These are phyloP conservation scores for Fusarium redolens DNA, from an alignment of 2,329 filamentous ascomycete species.

Conservation along the genomic window DNA sequence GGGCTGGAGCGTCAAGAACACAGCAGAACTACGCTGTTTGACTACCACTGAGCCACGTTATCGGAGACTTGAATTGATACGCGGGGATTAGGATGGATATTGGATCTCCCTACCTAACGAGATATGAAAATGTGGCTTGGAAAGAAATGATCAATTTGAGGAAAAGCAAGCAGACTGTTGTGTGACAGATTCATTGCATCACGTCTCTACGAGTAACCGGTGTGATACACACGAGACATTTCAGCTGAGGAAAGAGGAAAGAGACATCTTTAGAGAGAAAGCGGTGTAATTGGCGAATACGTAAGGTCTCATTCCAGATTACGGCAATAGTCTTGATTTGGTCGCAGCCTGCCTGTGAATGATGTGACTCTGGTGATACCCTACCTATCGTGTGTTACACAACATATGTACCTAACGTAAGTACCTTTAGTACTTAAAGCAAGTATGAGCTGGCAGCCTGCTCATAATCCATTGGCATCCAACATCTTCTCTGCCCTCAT, in stretches of 20 bases:
- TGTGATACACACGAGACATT: background rate
- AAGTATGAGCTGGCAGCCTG: background rate
- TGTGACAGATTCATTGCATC: background rate
- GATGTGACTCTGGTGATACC: background rate
- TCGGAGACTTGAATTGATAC: background rate
- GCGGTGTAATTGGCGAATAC: background rate
- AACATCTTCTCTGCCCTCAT: background rate
- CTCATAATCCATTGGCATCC: background rate
- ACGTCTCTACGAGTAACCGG: background rate
- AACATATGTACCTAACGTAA: background rate
- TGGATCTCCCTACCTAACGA: background rate
- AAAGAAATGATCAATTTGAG: background rate
- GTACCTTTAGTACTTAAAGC: background rate
- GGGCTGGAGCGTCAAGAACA: background rate
- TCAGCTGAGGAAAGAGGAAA: background rate
- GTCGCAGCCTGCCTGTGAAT: background rate
- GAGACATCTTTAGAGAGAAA: background rate
- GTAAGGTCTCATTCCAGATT: background rate
- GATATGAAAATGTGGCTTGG: background rate
- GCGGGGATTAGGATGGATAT: background rate
- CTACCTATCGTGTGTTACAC: background rate
- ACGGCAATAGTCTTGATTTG: background rate
- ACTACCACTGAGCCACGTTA: background rate
- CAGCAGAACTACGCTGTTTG: background rate
- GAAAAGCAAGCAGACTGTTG: background rate